Evolutionary conservation across 257 asterid genomes (phyloP).

Genomic region (Solanum chmielewskii): DNA sequence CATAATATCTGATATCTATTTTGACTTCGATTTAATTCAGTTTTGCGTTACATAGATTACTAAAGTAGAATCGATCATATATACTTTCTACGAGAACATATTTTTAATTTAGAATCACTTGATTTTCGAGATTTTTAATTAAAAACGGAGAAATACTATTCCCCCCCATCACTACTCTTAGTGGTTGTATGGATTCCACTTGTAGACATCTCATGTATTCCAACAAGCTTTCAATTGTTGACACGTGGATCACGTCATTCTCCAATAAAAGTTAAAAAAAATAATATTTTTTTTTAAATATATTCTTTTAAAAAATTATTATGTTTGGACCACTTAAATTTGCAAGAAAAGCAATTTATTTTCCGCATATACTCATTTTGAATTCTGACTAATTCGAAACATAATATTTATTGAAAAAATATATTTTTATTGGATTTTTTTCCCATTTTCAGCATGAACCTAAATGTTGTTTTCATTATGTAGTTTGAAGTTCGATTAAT

Average conservation of each 20-base stretch:
- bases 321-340: not conserved
- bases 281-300: too few species aligned
- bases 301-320: not conserved
- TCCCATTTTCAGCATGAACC: not conserved
- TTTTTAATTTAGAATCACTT: not conserved
- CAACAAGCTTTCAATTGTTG: not conserved
- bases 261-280: not conserved
- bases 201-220: not conserved
- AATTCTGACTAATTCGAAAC: not conserved
- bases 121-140: not conserved
- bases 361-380: not conserved
- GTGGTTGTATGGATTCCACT: not conserved
- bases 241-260: not conserved
- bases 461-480: not conserved
- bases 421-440: not conserved
- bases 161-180: not conserved
- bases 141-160: not conserved
- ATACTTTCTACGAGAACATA: fast-evolving
- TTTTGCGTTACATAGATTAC: not conserved
- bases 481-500: not conserved
- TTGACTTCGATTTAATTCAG: not conserved
- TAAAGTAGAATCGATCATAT: not conserved
- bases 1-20: not conserved
- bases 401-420: not conserved
- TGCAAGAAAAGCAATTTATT: not conserved